Evolutionary conservation across 225 moss, liverwort and hornwort genomes (phyloP).

Genomic region (Straminergon stramineum): DNA sequence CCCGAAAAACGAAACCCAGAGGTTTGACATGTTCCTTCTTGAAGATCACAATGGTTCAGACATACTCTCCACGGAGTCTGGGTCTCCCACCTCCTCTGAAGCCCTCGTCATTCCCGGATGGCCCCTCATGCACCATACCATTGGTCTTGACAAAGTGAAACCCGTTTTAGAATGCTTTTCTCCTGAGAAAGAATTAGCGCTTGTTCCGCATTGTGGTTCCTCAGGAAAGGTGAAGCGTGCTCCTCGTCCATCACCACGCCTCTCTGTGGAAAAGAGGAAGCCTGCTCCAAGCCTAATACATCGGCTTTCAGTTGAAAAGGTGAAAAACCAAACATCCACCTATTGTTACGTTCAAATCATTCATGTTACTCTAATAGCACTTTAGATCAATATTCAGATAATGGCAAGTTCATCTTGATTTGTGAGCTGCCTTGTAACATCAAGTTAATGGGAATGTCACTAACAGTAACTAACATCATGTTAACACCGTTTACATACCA

Average conservation of each 20-base stretch:
- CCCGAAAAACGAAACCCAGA: background rate
- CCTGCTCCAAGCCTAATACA: background rate
- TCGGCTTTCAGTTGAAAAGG: background rate
- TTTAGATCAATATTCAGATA: background rate
- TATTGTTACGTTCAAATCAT: background rate
- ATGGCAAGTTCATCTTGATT: background rate
- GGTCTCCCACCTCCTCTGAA: background rate
- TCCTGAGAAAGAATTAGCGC: background rate
- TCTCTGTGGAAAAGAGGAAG: background rate
- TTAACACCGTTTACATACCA: background rate
- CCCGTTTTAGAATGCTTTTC: background rate
- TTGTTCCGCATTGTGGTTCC: background rate
- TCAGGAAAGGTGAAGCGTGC: background rate
- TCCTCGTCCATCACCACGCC: background rate
- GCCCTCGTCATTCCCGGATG: slow-evolving; percentile 15
- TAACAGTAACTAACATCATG: background rate
- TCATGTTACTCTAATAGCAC: background rate
- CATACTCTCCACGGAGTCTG: background rate
- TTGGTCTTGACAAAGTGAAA: slow-evolving; percentile 10
- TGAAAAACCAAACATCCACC: background rate
- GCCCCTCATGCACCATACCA: slow-evolving; percentile 34
- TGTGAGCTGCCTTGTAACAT: background rate
- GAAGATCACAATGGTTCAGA: background rate
- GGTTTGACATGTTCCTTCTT: slow-evolving; percentile 24
- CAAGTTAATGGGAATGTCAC: background rate